Percentiles rank a stretch among this genome's conserved stretches.
phyloP scores from a whole-genome alignment of 768 basidiomycete genomes.

The Sistotremastrum niveocremeum region DNA sequence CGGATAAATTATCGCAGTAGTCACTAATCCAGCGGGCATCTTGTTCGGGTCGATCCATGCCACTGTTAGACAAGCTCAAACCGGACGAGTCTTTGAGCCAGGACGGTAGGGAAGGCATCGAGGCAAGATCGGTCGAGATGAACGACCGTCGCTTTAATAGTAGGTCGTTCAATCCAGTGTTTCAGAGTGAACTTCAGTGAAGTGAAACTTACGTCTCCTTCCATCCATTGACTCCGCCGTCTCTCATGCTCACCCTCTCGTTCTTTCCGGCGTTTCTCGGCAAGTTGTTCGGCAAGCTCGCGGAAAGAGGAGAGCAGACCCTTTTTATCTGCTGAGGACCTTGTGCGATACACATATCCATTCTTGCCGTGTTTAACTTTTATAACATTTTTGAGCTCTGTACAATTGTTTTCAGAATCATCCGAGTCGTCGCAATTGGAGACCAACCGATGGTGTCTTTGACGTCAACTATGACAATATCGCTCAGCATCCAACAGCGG shows the following conservation, averaged over 20 bases:
- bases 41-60: conserved; percentile 64
- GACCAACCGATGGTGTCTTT: conserved; percentile 82
- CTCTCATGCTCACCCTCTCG: conserved; percentile 88
- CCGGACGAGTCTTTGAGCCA: conserved; percentile 62
- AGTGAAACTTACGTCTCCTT: conserved; percentile 14
- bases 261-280: conserved; percentile 80
- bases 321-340: conserved; percentile 74
- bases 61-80: conserved; percentile 31
- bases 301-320: conserved; percentile 73
- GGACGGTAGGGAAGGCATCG: conserved; percentile 52
- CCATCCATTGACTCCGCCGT: conserved; percentile 41
- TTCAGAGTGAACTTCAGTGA: too few relatives aligned
- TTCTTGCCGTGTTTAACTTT: conserved; percentile 91
- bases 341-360: conserved; percentile 86
- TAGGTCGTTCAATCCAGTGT: neutral
- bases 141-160: neutral
- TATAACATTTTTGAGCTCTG: conserved; percentile 89
- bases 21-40: conserved; percentile 84
- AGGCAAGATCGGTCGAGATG: conserved; percentile 1
- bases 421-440: neutral
- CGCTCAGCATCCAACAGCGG: conserved; percentile 82
- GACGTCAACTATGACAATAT: conserved; percentile 90
- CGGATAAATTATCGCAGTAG: conserved; percentile 83
- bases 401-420: neutral
- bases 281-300: conserved; percentile 84